Percentiles rank a stretch among this genome's conserved stretches.
phyloP scores from a whole-genome alignment of 495 filamentous ascomycete species.

The Chaetomium tenue region DNA sequence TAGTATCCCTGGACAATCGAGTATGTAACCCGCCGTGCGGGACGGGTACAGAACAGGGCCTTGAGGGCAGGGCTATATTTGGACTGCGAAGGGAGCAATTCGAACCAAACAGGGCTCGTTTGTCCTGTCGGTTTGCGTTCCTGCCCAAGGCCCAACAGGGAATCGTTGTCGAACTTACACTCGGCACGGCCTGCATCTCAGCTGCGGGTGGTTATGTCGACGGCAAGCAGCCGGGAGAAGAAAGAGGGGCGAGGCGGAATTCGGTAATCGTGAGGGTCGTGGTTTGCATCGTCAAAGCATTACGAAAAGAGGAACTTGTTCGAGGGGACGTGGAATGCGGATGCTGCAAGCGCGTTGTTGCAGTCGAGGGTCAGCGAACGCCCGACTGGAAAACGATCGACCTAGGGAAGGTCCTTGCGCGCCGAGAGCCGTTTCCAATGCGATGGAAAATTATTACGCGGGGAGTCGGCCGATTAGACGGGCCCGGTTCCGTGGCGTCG shows the following conservation, averaged over 20 bases:
- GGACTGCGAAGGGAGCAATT: neutral
- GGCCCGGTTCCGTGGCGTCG: conserved; percentile 8
- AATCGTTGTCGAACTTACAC: conserved; percentile 50
- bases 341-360: conserved; percentile 31
- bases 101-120: conserved; percentile 8
- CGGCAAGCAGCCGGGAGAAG: conserved; percentile 39
- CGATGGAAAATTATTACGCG: neutral
- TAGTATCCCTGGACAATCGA: conserved; percentile 13
- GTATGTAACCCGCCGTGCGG: neutral
- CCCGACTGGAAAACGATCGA: conserved; percentile 13
- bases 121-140: conserved; percentile 12
- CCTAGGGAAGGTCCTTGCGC: conserved; percentile 3
- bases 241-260: conserved; percentile 39
- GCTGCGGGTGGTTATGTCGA: conserved; percentile 42
- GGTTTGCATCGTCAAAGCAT: conserved; percentile 46
- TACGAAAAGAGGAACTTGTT: conserved; percentile 25
- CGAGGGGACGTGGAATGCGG: conserved; percentile 31
- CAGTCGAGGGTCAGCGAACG: conserved; percentile 8
- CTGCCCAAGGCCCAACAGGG: neutral
- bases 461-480: conserved; percentile 2
- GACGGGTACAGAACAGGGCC: neutral
- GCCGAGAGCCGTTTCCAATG: conserved; percentile 3
- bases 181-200: conserved; percentile 63
- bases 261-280: conserved; percentile 37
- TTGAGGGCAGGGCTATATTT: neutral